Evolutionary conservation across 345 rosid genomes (phyloP).

Genomic region (Populus ilicifolia): DNA sequence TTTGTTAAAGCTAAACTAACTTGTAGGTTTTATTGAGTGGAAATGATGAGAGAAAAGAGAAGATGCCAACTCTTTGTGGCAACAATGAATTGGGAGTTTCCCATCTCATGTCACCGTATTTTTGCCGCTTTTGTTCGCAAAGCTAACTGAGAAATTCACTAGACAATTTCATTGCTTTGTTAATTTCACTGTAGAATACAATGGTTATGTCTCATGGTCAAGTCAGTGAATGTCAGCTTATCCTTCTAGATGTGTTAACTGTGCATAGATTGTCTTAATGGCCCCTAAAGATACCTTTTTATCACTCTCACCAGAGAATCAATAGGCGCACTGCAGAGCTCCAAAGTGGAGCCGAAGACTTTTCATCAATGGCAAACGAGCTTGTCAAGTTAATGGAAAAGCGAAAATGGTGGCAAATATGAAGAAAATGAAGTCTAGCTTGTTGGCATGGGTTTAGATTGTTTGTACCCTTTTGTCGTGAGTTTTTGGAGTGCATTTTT

Average conservation of each 20-base stretch:
- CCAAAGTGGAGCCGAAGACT: conserved; percentile 74
- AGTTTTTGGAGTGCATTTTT: neutral
- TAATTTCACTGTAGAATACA: neutral
- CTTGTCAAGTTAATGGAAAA: conserved; percentile 87
- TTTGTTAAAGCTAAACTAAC: neutral
- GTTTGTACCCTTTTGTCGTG: neutral
- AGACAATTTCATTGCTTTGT: neutral
- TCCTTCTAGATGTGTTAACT: neutral
- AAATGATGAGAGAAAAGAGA: neutral
- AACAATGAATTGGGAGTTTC: neutral
- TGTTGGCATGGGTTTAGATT: neutral
- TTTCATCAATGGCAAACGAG: conserved; percentile 71
- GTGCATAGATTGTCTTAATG: neutral
- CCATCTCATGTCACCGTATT: neutral
- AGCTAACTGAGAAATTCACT: no score
- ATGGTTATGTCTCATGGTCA: neutral
- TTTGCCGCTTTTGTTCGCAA: neutral
- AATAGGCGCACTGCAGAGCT: conserved; percentile 71
- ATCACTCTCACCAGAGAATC: conserved; percentile 46
- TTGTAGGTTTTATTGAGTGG: neutral
- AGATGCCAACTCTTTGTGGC: neutral
- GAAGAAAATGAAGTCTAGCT: conserved; percentile 13
- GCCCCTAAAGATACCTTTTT: neutral
- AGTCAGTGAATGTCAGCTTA: neutral
- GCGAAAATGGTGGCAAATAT: conserved; percentile 91